These are phyloP conservation scores for Penicillium brevicompactum DNA, from an alignment of 2,329 filamentous ascomycete genomes.

Conservation along the genomic window DNA sequence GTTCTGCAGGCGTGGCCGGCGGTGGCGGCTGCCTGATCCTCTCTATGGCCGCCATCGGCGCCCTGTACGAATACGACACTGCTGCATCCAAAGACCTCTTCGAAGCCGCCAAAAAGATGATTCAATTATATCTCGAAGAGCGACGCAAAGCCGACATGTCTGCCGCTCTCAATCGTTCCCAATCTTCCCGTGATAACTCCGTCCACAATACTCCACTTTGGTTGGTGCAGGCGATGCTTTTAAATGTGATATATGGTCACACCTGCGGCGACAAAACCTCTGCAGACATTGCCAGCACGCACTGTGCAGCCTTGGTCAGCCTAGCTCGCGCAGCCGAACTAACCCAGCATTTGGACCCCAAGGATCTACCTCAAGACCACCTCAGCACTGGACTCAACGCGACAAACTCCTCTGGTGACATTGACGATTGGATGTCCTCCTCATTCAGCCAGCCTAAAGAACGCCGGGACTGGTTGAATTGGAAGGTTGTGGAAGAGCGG, in stretches of 20 bases:
- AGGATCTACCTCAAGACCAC: slow-evolving; percentile 41
- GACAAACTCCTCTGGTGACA: slow-evolving; percentile 51
- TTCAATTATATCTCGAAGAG: slow-evolving; percentile 89
- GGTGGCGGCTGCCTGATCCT: slow-evolving; percentile 85
- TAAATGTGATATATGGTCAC: slow-evolving; percentile 94
- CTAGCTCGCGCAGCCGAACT: slow-evolving; percentile 87
- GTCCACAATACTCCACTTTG: slow-evolving; percentile 81
- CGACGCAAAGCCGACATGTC: slow-evolving; percentile 81
- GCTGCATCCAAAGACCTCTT: slow-evolving; percentile 81
- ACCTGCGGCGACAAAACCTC: slow-evolving; percentile 90
- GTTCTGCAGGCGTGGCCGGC: slow-evolving; percentile 61
- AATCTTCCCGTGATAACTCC: slow-evolving; percentile 59
- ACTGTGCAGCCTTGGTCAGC: slow-evolving; percentile 87
- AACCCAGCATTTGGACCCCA: slow-evolving; percentile 49
- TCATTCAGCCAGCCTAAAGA: slow-evolving; percentile 38
- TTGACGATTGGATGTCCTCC: slow-evolving; percentile 41
- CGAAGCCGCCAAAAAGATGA: slow-evolving; percentile 93
- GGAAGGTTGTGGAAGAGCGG: slow-evolving; percentile 86
- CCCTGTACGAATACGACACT: slow-evolving; percentile 84
- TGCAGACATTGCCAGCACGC: slow-evolving; percentile 88
- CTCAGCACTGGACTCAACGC: slow-evolving; percentile 56
- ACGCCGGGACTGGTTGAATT: slow-evolving; percentile 74
- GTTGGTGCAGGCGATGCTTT: slow-evolving; percentile 94
- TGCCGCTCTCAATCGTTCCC: slow-evolving; percentile 57
- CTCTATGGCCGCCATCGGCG: slow-evolving; percentile 84